phyloP scores from a whole-genome alignment of 1,284 basidiomycete species.

The Cutaneotrichosporon cutaneum region DNA sequence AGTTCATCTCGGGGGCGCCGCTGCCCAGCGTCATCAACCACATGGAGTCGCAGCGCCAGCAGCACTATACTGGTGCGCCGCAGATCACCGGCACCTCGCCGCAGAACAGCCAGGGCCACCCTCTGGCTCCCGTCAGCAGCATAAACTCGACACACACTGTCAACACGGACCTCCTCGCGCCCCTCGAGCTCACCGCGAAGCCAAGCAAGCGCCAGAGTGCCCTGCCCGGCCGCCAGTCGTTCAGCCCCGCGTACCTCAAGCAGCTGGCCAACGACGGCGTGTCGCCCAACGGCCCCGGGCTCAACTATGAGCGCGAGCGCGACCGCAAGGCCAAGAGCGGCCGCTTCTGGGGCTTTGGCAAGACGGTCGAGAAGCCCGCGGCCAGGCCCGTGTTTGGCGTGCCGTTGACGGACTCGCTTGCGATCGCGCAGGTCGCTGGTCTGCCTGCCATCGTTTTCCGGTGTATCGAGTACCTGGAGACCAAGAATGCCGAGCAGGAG shows the following conservation, averaged over 20 bases:
- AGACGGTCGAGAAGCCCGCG: conserved; percentile 51
- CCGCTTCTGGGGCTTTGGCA: conserved; percentile 76
- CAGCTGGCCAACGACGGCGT: conserved; percentile 42
- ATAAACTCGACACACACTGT: conserved; percentile 22
- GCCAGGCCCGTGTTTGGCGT: conserved; percentile 86
- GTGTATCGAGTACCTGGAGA: conserved; percentile 84
- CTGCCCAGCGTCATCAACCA: conserved; percentile 52
- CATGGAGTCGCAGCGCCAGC: conserved; percentile 41
- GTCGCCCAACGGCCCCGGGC: conserved; percentile 19
- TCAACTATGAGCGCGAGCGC: conserved; percentile 58
- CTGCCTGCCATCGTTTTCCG: conserved; percentile 93
- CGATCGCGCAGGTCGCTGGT: conserved; percentile 81
- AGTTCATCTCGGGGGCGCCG: conserved; percentile 58
- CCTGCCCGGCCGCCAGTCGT: conserved; percentile 39
- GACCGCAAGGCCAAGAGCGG: conserved; percentile 85
- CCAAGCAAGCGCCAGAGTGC: conserved; percentile 45
- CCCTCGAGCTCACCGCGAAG: conserved; percentile 30
- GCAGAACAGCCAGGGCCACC: conserved; percentile 4
- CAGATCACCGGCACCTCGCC: conserved; percentile 18
- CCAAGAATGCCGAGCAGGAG: conserved; percentile 87
- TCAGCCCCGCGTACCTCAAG: conserved; percentile 45
- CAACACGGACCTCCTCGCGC: conserved; percentile 14
- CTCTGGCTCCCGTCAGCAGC: conserved; percentile 4
- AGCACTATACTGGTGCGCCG: not conserved
- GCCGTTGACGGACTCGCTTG: conserved; percentile 79